Percentiles rank a stretch among this genome's conserved stretches.
Conservation (phyloP, 2,329 filamentous ascomycete genomes). For the Tothia fuscella region DNA sequence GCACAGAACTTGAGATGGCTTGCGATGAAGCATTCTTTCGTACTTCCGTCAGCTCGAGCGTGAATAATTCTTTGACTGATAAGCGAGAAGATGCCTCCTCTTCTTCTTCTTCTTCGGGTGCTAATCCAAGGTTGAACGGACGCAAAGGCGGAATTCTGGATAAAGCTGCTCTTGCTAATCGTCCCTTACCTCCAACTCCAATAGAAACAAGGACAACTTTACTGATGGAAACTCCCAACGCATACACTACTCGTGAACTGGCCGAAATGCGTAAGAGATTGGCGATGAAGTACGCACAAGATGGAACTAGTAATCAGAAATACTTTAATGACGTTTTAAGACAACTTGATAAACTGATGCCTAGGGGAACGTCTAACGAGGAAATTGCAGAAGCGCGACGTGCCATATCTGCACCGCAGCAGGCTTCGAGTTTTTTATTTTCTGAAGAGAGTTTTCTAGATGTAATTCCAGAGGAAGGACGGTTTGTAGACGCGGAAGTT, state of each 20-base stretch:
- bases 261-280: constrained; percentile 47
- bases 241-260: constrained; percentile 42
- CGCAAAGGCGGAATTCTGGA: constrained; percentile 8
- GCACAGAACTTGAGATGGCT: constrained; percentile 73
- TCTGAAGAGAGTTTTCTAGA: constrained; percentile 28
- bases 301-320: constrained; percentile 32
- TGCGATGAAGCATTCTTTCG: constrained; percentile 89
- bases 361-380: too few relatives aligned
- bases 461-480: constrained; percentile 40
- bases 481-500: constrained; percentile 18
- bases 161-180: constrained; percentile 20
- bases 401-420: constrained; percentile 35
- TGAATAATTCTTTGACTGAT: constrained; percentile 31
- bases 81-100: constrained; percentile 39
- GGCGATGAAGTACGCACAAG: constrained; percentile 37
- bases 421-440: constrained; percentile 19
- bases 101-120: too few relatives aligned
- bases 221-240: constrained; percentile 33
- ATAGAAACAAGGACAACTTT: constrained; percentile 14
- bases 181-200: constrained; percentile 34
- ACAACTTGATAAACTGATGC: constrained; percentile 46
- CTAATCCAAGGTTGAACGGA: constrained; percentile 22
- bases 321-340: constrained; percentile 49
- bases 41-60: constrained; percentile 42
- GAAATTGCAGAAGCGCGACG: constrained; percentile 24